A percentile compares a stretch with the other conserved stretches of the same genome.
These are phyloP conservation scores for Botrytis hyacinthi DNA, from an alignment of 2,329 filamentous ascomycete species.

Conservation along the genomic window DNA sequence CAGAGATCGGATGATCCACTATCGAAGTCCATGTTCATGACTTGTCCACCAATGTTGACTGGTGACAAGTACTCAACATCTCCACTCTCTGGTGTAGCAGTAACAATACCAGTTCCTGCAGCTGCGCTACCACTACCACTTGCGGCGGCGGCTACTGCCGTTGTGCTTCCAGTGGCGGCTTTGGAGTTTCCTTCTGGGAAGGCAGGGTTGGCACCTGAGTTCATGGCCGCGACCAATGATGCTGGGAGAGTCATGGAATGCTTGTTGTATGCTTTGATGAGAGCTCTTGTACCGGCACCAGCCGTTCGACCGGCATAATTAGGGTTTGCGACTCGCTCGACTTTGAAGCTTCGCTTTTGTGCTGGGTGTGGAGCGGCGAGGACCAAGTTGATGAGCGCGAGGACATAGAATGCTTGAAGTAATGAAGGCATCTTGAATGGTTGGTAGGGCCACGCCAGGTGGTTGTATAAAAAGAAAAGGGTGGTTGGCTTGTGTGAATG, in stretches of 20 bases:
- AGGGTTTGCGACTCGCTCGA: constrained; percentile 39
- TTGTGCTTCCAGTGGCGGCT: constrained; percentile 17
- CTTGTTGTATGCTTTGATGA: constrained; percentile 67
- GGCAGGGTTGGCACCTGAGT: constrained; percentile 20
- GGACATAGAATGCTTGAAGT: constrained; percentile 42
- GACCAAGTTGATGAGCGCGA: constrained; percentile 48
- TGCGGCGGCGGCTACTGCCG: constrained; percentile 27
- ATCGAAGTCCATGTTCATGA: constrained; percentile 39
- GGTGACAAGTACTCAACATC: constrained; percentile 36
- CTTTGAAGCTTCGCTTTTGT: constrained; percentile 39
- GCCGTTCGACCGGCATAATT: constrained; percentile 44
- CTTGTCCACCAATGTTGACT: constrained; percentile 38
- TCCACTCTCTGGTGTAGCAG: constrained; percentile 57
- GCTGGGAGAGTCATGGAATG: constrained; percentile 55
- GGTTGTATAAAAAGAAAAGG: constrained; percentile 18
- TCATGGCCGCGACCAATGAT: constrained; percentile 43
- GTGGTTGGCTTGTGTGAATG: constrained; percentile 24
- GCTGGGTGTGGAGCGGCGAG: constrained; percentile 49
- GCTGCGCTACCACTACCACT: constrained; percentile 35
- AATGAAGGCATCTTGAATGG: constrained; percentile 37
- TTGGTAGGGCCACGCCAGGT: constrained; percentile 21
- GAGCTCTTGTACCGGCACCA: constrained; percentile 45
- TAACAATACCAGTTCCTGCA: constrained; percentile 54
- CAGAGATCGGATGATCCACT: constrained; percentile 40
- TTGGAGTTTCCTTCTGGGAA: constrained; percentile 21